phyloP scores from a whole-genome alignment of 1,139 yeast genomes.

The Lodderomyces pseudojiufengensis region DNA sequence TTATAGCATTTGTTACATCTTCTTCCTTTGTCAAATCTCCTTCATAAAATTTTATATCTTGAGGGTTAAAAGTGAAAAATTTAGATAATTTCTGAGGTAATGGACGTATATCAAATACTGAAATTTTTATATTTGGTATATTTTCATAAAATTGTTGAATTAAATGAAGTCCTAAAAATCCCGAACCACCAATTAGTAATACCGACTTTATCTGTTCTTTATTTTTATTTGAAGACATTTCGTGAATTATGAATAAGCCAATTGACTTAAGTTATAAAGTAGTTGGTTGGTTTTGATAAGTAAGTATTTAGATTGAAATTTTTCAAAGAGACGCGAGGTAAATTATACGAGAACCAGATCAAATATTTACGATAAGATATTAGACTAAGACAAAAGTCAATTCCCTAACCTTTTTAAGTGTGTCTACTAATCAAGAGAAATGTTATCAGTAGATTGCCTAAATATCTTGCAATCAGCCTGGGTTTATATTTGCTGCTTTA shows the following conservation, averaged over 20 bases:
- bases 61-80: slow-evolving; percentile 70
- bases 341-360: no score
- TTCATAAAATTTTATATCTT: slow-evolving; percentile 55
- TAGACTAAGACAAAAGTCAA: no score
- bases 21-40: slow-evolving; percentile 81
- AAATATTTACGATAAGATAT: no score
- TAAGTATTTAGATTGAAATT: no score
- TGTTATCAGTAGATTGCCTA: no score
- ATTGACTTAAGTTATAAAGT: no score
- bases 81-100: slow-evolving; percentile 66
- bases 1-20: slow-evolving; percentile 66
- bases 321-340: no score
- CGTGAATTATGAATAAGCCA: not conserved
- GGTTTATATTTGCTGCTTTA: no score
- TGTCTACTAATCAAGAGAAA: no score
- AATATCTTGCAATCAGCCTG: no score
- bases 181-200: slow-evolving; percentile 88
- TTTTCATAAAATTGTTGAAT: slow-evolving; percentile 76
- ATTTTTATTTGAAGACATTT: not conserved
- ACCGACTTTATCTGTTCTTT: slow-evolving; percentile 31
- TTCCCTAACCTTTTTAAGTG: no score
- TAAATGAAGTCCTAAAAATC: slow-evolving; percentile 89
- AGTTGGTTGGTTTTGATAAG: no score
- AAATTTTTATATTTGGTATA: slow-evolving; percentile 67
- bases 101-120: slow-evolving; percentile 89